Conservation (phyloP, 106 monocot genomes). For the Phalaenopsis aphrodite region DNA sequence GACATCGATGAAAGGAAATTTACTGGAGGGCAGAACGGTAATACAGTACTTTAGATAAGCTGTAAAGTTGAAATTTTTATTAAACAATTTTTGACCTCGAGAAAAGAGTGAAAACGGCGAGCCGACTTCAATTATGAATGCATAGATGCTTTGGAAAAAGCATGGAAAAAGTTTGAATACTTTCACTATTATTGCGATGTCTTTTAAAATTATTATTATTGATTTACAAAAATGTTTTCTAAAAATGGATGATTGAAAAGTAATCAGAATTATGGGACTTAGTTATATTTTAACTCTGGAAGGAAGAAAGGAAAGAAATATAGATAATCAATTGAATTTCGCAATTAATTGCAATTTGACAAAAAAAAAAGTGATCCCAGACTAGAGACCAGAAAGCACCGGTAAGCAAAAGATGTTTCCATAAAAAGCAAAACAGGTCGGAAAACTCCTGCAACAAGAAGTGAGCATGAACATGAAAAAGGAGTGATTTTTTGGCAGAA, state of each 20-base stretch:
- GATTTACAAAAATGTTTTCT: not conserved
- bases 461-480: not conserved
- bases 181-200: not conserved
- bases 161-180: not conserved
- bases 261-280: not conserved
- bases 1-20: slow-evolving; percentile 1
- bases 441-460: not conserved
- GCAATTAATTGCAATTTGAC: not conserved
- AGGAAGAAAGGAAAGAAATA: not conserved
- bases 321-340: not conserved
- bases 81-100: not conserved
- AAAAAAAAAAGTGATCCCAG: not conserved
- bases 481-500: not conserved
- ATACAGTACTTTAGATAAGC: not conserved
- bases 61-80: not conserved
- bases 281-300: too few species aligned
- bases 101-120: slow-evolving; percentile 17
- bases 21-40: slow-evolving; percentile 17
- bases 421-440: slow-evolving; percentile 23
- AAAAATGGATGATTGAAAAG: not conserved
- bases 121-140: slow-evolving; percentile 17
- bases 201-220: not conserved
- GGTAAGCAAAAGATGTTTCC: slow-evolving; percentile 8
- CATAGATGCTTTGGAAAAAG: slow-evolving; percentile 1
- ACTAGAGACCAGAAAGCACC: not conserved